Evolutionary conservation across 2,329 filamentous ascomycete species (phyloP), one percentile per base, ranked within the genome.

Genomic region (Pleoardoris graminearum): DNA sequence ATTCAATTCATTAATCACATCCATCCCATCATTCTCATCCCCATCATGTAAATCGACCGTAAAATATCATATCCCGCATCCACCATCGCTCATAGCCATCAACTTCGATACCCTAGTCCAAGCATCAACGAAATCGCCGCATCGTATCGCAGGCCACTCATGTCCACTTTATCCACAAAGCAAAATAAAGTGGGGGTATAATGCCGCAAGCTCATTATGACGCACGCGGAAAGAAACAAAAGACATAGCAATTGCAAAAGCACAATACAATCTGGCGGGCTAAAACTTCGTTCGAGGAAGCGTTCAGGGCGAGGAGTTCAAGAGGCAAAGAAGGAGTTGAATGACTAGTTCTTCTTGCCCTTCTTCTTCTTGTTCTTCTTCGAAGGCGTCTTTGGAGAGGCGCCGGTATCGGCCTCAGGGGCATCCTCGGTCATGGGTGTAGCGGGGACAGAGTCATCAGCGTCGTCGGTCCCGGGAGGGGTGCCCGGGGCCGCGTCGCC

Each of bases 361-460:
- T 45, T 39, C 48, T 50, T 36, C 23, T 50, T 32, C 38, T 50
- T 42, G 23, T 50, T 42, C 22, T 38, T 27, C 22, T 36, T 41
- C 4, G 16, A 7, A 35, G 47, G 14, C 7, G 37, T 39, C 33
- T 21, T 27, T 25, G 45, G 45, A 12, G 33, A 25, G 7, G 33
- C 33, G 4, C 16, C 33, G n/a, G 4, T 23, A 4, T 37, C 33
- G n/a, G 22, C 36, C 7, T 17, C 45, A 22, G 45, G 45, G 27
- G 45, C 19, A 7, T 48, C 45, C 17, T 38, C 45, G 23, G 45
- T 39, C 17, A 21, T 39, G 30, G 30, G 43, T n/a, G 33, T 48
- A 16, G 23, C 33, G 8, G 36, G 30, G 7, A 42, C 36, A 19
- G 23, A 25, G 23, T 35, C 38, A 25, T 42, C 39, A 5, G 21